Percentiles rank a stretch among this genome's conserved stretches.
These are phyloP conservation scores for Penicillium sp. DNA, from an alignment of 2,329 filamentous ascomycete species.

Conservation along the genomic window DNA sequence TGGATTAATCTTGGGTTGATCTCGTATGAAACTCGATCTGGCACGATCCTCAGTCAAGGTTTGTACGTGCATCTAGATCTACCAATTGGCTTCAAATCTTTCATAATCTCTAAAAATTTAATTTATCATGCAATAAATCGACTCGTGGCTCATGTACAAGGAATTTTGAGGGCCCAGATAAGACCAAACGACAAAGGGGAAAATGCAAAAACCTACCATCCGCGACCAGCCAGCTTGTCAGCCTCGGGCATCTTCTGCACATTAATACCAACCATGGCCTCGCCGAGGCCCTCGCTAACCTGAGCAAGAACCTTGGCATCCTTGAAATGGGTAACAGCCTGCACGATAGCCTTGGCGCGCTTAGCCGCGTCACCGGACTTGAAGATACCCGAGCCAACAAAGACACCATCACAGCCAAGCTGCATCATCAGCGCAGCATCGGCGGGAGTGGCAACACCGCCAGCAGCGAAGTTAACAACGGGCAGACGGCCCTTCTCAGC, in stretches of 20 bases:
- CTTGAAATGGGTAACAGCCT: slow-evolving; percentile 86
- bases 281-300: slow-evolving; percentile 84
- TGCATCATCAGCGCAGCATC: slow-evolving; percentile 99
- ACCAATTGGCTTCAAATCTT: neutral
- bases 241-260: slow-evolving; percentile 72
- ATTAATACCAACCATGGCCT: slow-evolving; percentile 97
- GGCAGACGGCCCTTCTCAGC: slow-evolving; percentile 84
- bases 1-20: neutral
- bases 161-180: slow-evolving; percentile 7
- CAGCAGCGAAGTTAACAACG: slow-evolving; percentile 96
- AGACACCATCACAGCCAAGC: slow-evolving; percentile 95
- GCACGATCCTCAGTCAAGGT: neutral
- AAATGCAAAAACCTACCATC: slow-evolving; percentile 62
- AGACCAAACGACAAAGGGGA: slow-evolving; percentile 1
- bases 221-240: slow-evolving; percentile 81
- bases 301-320: slow-evolving; percentile 84
- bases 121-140: slow-evolving; percentile 12
- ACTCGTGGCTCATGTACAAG: slow-evolving; percentile 24
- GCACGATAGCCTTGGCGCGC: slow-evolving; percentile 90
- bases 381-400: slow-evolving; percentile 96
- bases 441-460: slow-evolving; percentile 98
- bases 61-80: neutral
- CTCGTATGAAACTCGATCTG: neutral
- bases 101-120: slow-evolving; percentile 5
- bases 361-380: slow-evolving; percentile 89